Evolutionary conservation across 2,329 filamentous ascomycete genomes (phyloP).

Genomic region (Aspergillus awamori): DNA sequence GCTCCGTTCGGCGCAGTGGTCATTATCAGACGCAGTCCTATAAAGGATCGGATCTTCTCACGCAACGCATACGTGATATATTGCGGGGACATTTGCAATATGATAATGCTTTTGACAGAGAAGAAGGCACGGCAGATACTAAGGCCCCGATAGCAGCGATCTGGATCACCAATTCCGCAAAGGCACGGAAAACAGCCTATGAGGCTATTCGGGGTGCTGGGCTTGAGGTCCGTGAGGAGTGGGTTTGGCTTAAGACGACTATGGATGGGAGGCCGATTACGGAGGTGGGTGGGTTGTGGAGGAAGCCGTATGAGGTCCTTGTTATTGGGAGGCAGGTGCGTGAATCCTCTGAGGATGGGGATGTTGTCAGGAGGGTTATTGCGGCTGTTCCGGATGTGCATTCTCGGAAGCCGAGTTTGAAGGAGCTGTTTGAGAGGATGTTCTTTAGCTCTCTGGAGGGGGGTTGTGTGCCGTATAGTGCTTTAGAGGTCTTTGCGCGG

Average conservation of each 20-base stretch:
- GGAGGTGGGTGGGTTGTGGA: conserved; percentile 56
- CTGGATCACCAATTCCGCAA: conserved; percentile 64
- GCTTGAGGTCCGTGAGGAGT: conserved; percentile 59
- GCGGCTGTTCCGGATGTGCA: conserved; percentile 65
- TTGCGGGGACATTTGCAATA: conserved; percentile 48
- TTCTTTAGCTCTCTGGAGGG: conserved; percentile 34
- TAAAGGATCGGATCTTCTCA: conserved; percentile 33
- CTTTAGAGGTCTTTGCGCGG: conserved; percentile 64
- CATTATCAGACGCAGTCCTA: conserved; percentile 48
- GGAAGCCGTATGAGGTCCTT: conserved; percentile 65
- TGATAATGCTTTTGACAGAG: neutral
- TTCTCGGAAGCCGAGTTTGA: conserved; percentile 66
- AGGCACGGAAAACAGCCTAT: conserved; percentile 52
- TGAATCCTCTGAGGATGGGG: neutral
- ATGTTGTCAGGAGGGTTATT: conserved; percentile 54
- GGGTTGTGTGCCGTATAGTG: conserved; percentile 44
- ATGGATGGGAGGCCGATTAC: conserved; percentile 55
- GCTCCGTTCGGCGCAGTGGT: conserved; percentile 57
- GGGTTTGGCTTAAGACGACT: conserved; percentile 67
- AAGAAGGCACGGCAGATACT: neutral
- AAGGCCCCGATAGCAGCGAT: conserved; percentile 52
- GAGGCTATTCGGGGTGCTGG: conserved; percentile 49
- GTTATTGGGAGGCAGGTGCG: conserved; percentile 46
- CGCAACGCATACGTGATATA: conserved; percentile 44
- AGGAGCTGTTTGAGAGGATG: conserved; percentile 55